Conservation (phyloP, 805 yeast genomes). For the Teunomyces lycoperdinae region DNA sequence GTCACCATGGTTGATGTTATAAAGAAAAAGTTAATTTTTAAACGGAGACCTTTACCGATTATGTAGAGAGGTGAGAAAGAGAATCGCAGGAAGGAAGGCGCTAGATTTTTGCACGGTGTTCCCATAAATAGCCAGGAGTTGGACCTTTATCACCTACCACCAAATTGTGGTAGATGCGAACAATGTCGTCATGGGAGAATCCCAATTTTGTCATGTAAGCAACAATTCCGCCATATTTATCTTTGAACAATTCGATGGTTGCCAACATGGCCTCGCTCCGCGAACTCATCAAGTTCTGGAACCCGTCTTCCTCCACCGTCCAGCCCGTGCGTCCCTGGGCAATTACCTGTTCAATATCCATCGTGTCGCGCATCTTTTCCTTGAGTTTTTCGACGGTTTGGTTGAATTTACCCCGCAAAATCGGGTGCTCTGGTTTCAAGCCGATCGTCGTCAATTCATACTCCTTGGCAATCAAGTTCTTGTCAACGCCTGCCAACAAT, state of each 20-base stretch:
- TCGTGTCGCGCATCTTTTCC: slow-evolving; percentile 19
- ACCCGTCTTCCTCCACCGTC: slow-evolving; percentile 49
- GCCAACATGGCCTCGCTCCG: slow-evolving; percentile 69
- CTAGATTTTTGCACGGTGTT: slow-evolving; percentile 4
- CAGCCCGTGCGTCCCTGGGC: slow-evolving; percentile 40
- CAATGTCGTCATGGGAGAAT: slow-evolving; percentile 44
- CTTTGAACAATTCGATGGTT: slow-evolving; percentile 52
- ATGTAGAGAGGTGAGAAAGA: slow-evolving; percentile 42
- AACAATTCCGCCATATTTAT: slow-evolving; percentile 53
- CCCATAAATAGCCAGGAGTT: slow-evolving; percentile 4
- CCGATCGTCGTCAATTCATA: slow-evolving; percentile 75
- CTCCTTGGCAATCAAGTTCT: slow-evolving; percentile 64
- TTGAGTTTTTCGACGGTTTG: slow-evolving; percentile 29
- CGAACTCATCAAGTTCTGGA: slow-evolving; percentile 58
- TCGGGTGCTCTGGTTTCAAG: slow-evolving; percentile 46
- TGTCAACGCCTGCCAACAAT: slow-evolving; percentile 62
- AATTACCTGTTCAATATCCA: slow-evolving; percentile 20
- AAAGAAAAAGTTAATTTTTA: slow-evolving; percentile 56
- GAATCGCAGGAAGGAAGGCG: not conserved
- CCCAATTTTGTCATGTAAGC: slow-evolving; percentile 47
- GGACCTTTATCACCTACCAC: slow-evolving; percentile 16
- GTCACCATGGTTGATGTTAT: slow-evolving; percentile 59
- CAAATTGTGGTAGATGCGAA: slow-evolving; percentile 24
- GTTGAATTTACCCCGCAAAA: slow-evolving; percentile 33
- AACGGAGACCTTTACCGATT: slow-evolving; percentile 71